Evolutionary conservation across 768 basidiomycete species (phyloP), one percentile per base, ranked within the genome.

Genomic region (Artomyces pyxidatus): DNA sequence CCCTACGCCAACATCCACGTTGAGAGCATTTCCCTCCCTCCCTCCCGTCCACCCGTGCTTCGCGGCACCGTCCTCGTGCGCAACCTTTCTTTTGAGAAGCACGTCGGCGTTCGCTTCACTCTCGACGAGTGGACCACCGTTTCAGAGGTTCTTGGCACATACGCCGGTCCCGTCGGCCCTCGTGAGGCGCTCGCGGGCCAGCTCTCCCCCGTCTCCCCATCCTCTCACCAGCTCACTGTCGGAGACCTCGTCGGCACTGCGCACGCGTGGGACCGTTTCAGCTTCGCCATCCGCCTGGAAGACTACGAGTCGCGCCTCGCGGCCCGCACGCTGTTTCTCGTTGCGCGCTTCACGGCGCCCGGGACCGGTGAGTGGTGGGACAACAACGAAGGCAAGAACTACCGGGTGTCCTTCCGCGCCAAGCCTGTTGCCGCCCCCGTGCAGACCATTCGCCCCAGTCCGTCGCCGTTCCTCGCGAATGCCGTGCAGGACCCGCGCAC

Each of bases 61-160:
- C 69, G 74, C 2, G 95, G 95, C 6, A 80, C 85, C 7, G 67
- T 96, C 48, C 76, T 90, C 42, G 90, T 92, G 17, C 78, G 83
- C 56, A 97, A 98, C 63, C 56, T 96, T 46, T 71, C 87, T 0
- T 98, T 87, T 53, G 83, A 88, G 63, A 98, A 98, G 67, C 73
- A 77, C 45, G 83, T 97, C 40, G 81, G 78, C 0, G 75, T 96
- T 0, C 72, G 94, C 1, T 98, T 94, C 63, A 97, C 95, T 1
- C 71, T 95, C 41, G 95, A 97, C 64, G 81, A 86, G 42, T 98
- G 95, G 95, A 80, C 85, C 54, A 98, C 94, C 3, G 88, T 88
- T 0, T 84, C 81, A 37, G 95, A 98, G 63, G 91, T 96, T 27
- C 52, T 59, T 40, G 82, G 52, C 58, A 67, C 30, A 64, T 64